Evolutionary conservation across 768 basidiomycete genomes (phyloP).

Genomic region (Collybia sp.): DNA sequence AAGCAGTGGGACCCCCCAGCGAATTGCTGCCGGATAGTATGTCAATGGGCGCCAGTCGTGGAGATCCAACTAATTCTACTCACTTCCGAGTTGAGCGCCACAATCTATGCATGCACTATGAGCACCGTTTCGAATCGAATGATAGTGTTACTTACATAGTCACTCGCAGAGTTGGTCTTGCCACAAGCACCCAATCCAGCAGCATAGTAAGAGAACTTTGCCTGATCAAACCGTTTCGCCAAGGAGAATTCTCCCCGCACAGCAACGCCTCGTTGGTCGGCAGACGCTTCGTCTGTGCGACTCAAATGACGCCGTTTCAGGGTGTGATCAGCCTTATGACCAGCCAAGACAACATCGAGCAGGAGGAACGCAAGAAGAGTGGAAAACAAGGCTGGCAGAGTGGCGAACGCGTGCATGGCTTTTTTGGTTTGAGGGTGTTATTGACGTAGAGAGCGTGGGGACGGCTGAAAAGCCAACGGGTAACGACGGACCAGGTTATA

Average conservation of each 20-base stretch:
- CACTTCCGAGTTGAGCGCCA: slow-evolving; percentile 34
- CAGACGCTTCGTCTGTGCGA: too few species aligned
- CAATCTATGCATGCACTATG: slow-evolving; percentile 34
- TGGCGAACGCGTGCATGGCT: too few species aligned
- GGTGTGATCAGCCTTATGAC: too few species aligned
- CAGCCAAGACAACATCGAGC: too few species aligned
- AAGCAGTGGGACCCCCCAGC: slow-evolving; percentile 33
- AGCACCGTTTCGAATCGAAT: background rate
- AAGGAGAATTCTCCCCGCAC: slow-evolving; percentile 9
- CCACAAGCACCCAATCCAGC: slow-evolving; percentile 47
- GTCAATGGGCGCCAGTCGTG: background rate
- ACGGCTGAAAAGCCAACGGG: too few species aligned
- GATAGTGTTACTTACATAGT: slow-evolving; percentile 31
- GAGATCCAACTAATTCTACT: background rate
- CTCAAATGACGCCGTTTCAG: too few species aligned
- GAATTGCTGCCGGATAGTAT: slow-evolving; percentile 13
- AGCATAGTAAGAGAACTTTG: slow-evolving; percentile 25
- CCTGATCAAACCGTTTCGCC: slow-evolving; percentile 21
- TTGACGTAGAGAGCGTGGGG: too few species aligned
- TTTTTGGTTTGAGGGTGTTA: too few species aligned
- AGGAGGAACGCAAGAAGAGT: too few species aligned
- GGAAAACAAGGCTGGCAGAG: too few species aligned
- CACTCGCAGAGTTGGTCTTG: slow-evolving; percentile 23
- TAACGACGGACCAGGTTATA: too few species aligned
- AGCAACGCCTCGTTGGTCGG: background rate